Base-by-base conservation (phyloP, 1,139 yeast genomes). In the Debaryomycetaceae sp. region DNA sequence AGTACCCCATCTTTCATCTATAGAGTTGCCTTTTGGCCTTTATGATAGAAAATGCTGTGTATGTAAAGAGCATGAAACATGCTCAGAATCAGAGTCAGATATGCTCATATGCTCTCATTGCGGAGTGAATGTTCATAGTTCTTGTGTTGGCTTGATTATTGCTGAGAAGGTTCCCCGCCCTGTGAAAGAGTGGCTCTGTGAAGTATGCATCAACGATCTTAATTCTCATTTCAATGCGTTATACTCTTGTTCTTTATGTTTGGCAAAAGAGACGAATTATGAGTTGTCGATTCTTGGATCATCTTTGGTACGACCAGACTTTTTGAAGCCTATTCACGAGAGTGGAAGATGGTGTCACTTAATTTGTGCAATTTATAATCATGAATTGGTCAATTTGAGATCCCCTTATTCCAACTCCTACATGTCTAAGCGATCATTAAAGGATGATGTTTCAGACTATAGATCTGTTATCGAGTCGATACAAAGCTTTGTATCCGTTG, bases 271-370 rank as follows among this genome's bases (percentile, higher is more conserved):
- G 40, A 56, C 68, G 5, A 73, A 72, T 46, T 66, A 71, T 47
- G 79, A 73, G 44, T 58, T 67, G 14, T 66, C 76, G 14, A 64
- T 74, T 24, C 51, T 60, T 19, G 79, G 81, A 0, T 61, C 62
- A 15, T 54, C 62, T 1, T 45, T 55, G 32, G 69, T 74, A 0
- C 65, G 65, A 26, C 83, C 86, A 0, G 92, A 85, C 48, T 88
- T 81, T 33, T 60, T 89, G 50, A 87, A 86, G 52, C 75, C 88
- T n/a, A 81, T 95, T 0, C 52, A 58, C 13, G 79, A 75, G 30
- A 51, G 64, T 28, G 86, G 87, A 2, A 70, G 72, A 43, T 91
- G 98, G 98, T 82, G 84, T 31, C 98, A 91, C 63, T 67, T 85
- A 5, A 49, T 79, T 5, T 91, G 98, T 61, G 84, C 94, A 0